Evolutionary conservation across 2,329 filamentous ascomycete species (phyloP).

Genomic region (Beauveria sp.): DNA sequence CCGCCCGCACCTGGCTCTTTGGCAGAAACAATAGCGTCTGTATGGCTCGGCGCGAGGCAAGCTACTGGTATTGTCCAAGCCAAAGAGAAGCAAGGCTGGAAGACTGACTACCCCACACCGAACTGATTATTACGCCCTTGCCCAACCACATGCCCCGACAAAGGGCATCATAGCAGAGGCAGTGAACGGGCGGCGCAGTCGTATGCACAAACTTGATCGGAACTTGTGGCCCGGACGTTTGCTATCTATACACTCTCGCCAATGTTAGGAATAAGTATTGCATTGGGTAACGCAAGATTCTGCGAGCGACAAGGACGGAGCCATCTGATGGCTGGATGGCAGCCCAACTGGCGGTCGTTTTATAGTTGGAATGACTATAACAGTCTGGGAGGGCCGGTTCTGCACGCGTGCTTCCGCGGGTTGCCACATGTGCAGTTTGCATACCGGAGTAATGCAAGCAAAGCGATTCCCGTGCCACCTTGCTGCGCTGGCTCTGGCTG

Average conservation of each 20-base stretch:
- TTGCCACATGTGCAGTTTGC: constrained; percentile 11
- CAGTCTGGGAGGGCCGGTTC: background rate
- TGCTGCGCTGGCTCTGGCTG: background rate
- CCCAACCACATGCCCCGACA: background rate
- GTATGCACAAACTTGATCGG: background rate
- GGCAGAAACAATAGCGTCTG: constrained; percentile 1
- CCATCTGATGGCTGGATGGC: background rate
- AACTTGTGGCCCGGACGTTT: background rate
- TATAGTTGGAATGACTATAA: background rate
- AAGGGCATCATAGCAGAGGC: background rate
- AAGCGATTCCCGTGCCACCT: constrained; percentile 5
- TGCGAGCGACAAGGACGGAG: background rate
- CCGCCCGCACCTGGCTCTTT: background rate
- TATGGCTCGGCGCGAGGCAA: background rate
- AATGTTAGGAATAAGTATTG: background rate
- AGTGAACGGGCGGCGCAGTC: background rate
- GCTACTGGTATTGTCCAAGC: background rate
- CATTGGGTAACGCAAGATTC: background rate
- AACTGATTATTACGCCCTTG: background rate
- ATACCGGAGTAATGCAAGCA: constrained; percentile 9
- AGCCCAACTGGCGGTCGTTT: constrained; percentile 1
- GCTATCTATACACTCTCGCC: background rate
- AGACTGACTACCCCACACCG: background rate
- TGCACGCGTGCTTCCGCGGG: constrained; percentile 10
- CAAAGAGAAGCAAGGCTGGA: background rate